Base-by-base conservation (phyloP, 176 grass and related monocot genomes). In the Aegilops umbellulata region DNA sequence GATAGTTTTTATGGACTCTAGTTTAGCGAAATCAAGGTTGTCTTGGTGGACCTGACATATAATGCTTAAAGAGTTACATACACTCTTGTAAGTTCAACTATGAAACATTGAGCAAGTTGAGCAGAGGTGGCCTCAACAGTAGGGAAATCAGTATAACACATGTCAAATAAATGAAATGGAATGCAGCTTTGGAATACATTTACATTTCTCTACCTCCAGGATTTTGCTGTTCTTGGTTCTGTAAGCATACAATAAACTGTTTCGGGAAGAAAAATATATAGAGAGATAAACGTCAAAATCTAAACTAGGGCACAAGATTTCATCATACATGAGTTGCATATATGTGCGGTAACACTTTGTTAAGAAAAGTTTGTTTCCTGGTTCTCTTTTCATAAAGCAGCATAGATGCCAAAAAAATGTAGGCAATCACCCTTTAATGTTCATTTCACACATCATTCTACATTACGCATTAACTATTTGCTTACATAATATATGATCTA, bases 31-130 rank as follows among this genome's bases (percentile, higher is more conserved):
- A 76, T 32, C 73, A 31, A 31, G 63, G 62, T 81, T 81, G n/a
- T 77, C 51, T 60, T 69, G 64, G 24, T 29, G 46, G 73, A 85
- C 89, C 82, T 88, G 63, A 64, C 20, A 57, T 81, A 62, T 4
- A 65, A 81, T 69, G 62, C 64, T 71, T 39, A 22, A 84, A 10
- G 38, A 47, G 60, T 87, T 80, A 68, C 25, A 79, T 1, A 1
- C 66, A 75, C 26, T 8, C 20, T 38, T 39, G 5, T 27, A 84
- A 69, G 14, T 60, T 84, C 12, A 46, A 84, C 0, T 4, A 51
- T 31, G 26, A 25, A 70, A 76, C 19, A 17, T 69, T 38, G 25
- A 46, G 46, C 32, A 75, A 34, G 19, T 82, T 88, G 7, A 46
- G 65, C 14, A 53, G 25, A 10, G 15, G 11, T 19, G 35, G 38